phyloP scores from a whole-genome alignment of 2,329 filamentous ascomycete species.

The Claviceps fusiformis region DNA sequence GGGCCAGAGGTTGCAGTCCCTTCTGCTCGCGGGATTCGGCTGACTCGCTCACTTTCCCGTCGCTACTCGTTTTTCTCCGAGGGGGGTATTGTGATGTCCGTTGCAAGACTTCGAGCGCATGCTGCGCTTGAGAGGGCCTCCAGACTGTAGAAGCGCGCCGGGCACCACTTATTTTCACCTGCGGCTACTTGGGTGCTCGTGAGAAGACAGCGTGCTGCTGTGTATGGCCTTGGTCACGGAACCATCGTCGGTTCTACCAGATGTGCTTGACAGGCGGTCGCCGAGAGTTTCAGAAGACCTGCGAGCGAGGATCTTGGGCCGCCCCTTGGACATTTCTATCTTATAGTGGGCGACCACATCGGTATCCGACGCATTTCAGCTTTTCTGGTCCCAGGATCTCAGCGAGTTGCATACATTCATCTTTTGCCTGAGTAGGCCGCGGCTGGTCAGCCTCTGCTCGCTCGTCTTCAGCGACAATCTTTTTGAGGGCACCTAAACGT shows the following conservation, averaged over 20 bases:
- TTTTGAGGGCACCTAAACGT: constrained; percentile 48
- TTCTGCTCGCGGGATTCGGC: neutral
- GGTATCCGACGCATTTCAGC: constrained; percentile 41
- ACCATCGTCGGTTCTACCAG: neutral
- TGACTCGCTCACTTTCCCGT: neutral
- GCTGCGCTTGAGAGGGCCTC: constrained; percentile 7
- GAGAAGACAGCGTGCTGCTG: constrained; percentile 6
- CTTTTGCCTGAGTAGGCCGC: constrained; percentile 24
- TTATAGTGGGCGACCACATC: constrained; percentile 22
- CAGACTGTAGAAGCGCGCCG: constrained; percentile 7
- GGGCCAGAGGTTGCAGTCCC: constrained; percentile 4
- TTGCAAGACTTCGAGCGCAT: neutral
- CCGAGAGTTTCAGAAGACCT: constrained; percentile 11
- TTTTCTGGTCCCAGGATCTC: constrained; percentile 58
- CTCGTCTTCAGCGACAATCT: constrained; percentile 19
- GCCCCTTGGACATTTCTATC: no score
- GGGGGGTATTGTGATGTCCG: neutral
- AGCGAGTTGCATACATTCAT: constrained; percentile 51
- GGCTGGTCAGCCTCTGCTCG: constrained; percentile 1
- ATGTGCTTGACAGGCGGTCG: neutral
- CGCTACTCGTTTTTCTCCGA: neutral
- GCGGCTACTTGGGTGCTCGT: neutral
- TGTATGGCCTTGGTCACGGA: constrained; percentile 7
- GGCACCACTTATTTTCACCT: neutral
- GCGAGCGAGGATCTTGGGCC: constrained; percentile 3